Conservation (phyloP, 2,329 filamentous ascomycete species). For the Venturia carpophila region DNA sequence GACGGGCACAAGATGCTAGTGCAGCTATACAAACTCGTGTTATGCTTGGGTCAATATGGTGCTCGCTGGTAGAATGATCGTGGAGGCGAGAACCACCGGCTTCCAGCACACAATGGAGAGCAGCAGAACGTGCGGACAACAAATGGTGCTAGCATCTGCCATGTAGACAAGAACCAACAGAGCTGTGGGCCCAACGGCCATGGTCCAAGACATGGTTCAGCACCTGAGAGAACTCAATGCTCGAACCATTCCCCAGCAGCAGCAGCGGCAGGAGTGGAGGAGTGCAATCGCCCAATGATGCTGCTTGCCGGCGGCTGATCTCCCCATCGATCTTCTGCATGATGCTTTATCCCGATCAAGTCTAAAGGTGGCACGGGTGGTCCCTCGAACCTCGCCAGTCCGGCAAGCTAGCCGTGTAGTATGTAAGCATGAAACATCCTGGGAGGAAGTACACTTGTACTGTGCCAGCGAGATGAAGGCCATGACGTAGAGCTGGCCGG, state of each 20-base stretch:
- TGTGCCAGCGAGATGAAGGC: neutral
- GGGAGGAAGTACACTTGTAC: neutral
- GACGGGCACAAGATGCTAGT: neutral
- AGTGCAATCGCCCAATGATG: neutral
- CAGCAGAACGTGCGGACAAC: neutral
- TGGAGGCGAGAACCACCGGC: too few relatives aligned
- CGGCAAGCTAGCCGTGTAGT: neutral
- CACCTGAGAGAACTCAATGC: neutral
- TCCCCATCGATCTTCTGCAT: neutral
- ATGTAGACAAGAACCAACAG: neutral
- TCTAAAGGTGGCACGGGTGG: neutral
- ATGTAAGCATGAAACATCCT: slow-evolving; percentile 1
- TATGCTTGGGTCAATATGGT: neutral
- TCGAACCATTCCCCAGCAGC: neutral
- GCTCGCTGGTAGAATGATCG: too few relatives aligned
- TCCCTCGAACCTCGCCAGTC: neutral
- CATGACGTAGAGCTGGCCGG: neutral
- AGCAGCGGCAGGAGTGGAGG: too few relatives aligned
- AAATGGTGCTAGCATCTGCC: neutral
- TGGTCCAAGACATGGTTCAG: neutral
- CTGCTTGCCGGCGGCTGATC: neutral
- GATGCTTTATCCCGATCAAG: neutral
- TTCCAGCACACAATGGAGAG: neutral
- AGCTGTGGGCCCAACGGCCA: neutral
- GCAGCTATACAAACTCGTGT: neutral